Conservation (phyloP, 768 basidiomycete species). For the Multifurca ochricompacta region DNA sequence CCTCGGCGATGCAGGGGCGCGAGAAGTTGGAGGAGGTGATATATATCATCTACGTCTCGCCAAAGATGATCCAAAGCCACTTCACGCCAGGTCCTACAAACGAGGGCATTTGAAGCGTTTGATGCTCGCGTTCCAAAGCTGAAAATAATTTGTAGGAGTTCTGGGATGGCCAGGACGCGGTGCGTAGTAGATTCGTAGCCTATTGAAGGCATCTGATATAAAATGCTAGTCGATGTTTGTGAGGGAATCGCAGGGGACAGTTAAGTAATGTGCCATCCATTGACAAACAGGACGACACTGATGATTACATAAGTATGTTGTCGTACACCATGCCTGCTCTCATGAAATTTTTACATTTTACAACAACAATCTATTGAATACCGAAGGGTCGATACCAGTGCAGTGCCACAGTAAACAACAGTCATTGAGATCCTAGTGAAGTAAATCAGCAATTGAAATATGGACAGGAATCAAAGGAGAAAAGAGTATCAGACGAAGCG, state of each 20-base stretch:
- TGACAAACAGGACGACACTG: too few relatives aligned
- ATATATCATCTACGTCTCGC: slow-evolving; percentile 17
- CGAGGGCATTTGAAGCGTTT: slow-evolving; percentile 13
- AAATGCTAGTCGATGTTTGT: not conserved
- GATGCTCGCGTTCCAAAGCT: slow-evolving; percentile 10
- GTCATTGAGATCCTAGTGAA: not conserved
- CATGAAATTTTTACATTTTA: too few relatives aligned
- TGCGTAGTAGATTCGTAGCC: slow-evolving; percentile 18
- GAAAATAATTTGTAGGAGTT: slow-evolving; percentile 17
- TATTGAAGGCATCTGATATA: not conserved
- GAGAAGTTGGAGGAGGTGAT: slow-evolving; percentile 8
- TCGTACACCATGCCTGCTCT: too few relatives aligned
- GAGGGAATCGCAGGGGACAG: too few relatives aligned
- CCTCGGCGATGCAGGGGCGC: not conserved
- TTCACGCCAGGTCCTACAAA: slow-evolving; percentile 16
- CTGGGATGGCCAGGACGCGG: slow-evolving; percentile 18
- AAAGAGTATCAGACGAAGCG: slow-evolving; percentile 38
- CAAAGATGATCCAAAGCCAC: slow-evolving; percentile 17
- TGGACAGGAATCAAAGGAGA: not conserved
- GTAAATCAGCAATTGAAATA: slow-evolving; percentile 1
- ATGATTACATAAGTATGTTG: too few relatives aligned
- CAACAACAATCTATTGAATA: not conserved
- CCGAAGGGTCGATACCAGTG: too few relatives aligned
- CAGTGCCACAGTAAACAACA: too few relatives aligned
- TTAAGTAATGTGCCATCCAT: too few relatives aligned